A percentile compares a stretch with the other conserved stretches of the same genome.
These are phyloP conservation scores for Mycena pura DNA, from an alignment of 768 basidiomycete genomes.

Conservation along the genomic window DNA sequence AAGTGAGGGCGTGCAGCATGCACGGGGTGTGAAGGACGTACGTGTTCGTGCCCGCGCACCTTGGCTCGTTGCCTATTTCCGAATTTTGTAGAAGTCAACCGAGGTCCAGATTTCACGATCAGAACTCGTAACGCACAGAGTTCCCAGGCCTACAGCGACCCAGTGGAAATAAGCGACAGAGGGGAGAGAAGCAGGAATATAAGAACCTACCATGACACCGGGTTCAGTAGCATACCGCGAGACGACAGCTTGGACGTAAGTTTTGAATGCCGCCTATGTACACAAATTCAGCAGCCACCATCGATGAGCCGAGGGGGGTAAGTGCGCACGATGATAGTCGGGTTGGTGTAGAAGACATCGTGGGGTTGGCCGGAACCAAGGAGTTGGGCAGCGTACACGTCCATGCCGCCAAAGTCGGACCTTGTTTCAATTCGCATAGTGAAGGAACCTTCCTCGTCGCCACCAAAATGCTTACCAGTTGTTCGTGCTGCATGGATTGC, in stretches of 20 bases:
- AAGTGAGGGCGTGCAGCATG: too few species aligned
- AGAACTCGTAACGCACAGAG: not conserved
- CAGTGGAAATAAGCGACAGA: not conserved
- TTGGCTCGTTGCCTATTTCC: slow-evolving; percentile 29
- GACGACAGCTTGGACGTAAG: slow-evolving; percentile 45
- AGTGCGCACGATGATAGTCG: too few species aligned
- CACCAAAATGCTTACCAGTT: slow-evolving; percentile 50
- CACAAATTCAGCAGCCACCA: too few species aligned
- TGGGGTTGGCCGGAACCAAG: slow-evolving; percentile 47
- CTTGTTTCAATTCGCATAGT: slow-evolving; percentile 18
- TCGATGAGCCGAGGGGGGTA: too few species aligned
- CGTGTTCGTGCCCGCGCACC: slow-evolving; percentile 25
- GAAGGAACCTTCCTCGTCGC: not conserved
- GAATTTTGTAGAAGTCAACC: not conserved
- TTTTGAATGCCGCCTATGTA: slow-evolving; percentile 43
- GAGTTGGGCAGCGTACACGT: slow-evolving; percentile 68
- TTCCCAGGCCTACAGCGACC: slow-evolving; percentile 33
- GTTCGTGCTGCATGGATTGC: slow-evolving; percentile 53
- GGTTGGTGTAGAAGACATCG: slow-evolving; percentile 69
- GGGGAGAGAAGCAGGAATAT: too few species aligned
- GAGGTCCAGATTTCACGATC: not conserved
- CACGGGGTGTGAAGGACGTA: too few species aligned
- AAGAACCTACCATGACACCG: slow-evolving; percentile 36
- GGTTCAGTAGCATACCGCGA: slow-evolving; percentile 46
- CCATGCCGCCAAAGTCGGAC: slow-evolving; percentile 72